Evolutionary conservation across 192 early-diverging fungal genomes (phyloP).

Genomic region (Backusella sp.): DNA sequence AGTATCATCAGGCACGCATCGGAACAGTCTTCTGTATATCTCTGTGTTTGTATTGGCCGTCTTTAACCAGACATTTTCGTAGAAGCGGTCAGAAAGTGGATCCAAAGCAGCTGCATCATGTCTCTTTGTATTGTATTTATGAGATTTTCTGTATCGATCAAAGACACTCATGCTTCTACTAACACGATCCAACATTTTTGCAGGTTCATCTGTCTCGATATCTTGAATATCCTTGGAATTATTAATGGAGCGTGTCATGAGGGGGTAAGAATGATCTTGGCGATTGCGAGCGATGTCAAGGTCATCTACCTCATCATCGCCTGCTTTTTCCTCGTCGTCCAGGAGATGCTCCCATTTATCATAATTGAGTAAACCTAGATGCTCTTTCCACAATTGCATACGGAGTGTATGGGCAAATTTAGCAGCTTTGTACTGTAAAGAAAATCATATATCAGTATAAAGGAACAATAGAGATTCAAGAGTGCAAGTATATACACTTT

Average conservation of each 20-base stretch:
- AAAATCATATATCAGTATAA: neutral
- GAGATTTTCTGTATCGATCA: constrained; percentile 5
- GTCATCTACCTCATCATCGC: neutral
- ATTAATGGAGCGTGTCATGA: constrained; percentile 10
- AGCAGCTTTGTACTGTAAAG: constrained; percentile 58
- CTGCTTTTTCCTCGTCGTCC: neutral
- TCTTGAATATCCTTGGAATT: constrained; percentile 28
- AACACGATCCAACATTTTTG: constrained; percentile 30
- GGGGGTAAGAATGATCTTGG: neutral
- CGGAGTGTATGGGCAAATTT: constrained; percentile 73
- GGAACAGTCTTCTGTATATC: constrained; percentile 71
- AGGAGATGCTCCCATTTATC: constrained; percentile 36
- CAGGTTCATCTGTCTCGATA: constrained; percentile 34
- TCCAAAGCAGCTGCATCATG: constrained; percentile 52
- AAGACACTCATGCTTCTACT: constrained; percentile 15
- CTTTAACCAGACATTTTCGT: constrained; percentile 50
- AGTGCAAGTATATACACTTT: neutral
- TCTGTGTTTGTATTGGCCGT: constrained; percentile 64
- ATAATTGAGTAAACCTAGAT: constrained; percentile 65
- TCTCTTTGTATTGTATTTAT: neutral
- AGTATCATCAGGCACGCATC: constrained; percentile 81
- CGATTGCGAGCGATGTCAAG: neutral
- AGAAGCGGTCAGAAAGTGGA: constrained; percentile 69
- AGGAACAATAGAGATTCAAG: neutral
- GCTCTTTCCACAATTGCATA: constrained; percentile 78